Evolutionary conservation across 306 rosid genomes (phyloP), one percentile per base, ranked within the genome.

Genomic region (Citrullus amarus): DNA sequence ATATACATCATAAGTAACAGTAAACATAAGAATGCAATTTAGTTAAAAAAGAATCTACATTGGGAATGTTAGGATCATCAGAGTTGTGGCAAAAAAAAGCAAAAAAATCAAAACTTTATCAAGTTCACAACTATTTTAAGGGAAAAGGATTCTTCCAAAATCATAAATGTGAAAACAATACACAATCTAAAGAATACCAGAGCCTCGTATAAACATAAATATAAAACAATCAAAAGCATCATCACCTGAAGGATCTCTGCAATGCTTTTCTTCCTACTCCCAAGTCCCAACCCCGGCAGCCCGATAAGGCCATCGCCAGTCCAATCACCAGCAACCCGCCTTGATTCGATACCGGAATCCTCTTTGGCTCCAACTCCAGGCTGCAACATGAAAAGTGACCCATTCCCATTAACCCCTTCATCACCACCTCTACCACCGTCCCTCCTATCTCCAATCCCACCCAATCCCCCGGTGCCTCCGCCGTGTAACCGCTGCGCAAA

Each of bases 271-370:
- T 82, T 87, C 81, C 85, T 79, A 55, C 86, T 76, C 60, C 86
- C 87, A 62, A 87, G 88, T 41, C 90, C 90, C 71, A 87, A 78
- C 17, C 83, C 86, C 3, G 89, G 83, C 79, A 87, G 74, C 54
- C 90, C 90, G 56, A 87, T 87, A 77, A 87, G 70, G 34, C 90
- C 90, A 76, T 84, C 88, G 4, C 78, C 86, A n/a, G 82, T 82
- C 88, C 90, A 82, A 83, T 84, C 87, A 4, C 80, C 77, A 22
- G 76, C 53, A 8, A 66, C 82, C 51, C 75, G 81, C 80, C 82
- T 82, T 1, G 71, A 63, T 56, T 77, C 81, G 30, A 39, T 77
- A 10, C 60, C 79, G 46, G 74, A 51, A 80, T 78, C 88, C 80
- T 78, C 89, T n/a, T 54, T 79, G 63, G 80, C 81, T 62, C 80